Evolutionary conservation across 192 early-diverging fungal genomes (phyloP).

Genomic region (Funneliformis mosseae): DNA sequence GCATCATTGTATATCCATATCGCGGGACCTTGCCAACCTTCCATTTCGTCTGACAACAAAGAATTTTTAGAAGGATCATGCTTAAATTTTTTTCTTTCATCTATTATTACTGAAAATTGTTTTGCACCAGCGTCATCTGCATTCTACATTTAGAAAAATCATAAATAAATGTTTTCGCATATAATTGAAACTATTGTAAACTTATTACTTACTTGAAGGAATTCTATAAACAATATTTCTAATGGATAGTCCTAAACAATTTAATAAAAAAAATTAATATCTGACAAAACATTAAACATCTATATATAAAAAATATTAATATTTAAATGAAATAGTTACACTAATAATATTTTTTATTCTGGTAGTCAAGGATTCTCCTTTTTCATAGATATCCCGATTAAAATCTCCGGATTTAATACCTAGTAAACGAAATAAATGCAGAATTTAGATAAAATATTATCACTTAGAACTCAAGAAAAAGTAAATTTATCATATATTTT

Average conservation of each 20-base stretch:
- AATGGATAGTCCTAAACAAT: not conserved
- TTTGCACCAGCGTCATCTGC: slow-evolving; percentile 31
- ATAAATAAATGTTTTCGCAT: not conserved
- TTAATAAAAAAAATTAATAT: not conserved
- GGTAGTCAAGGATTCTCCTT: not conserved
- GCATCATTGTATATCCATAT: slow-evolving; percentile 36
- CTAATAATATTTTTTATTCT: not conserved
- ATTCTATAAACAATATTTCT: not conserved
- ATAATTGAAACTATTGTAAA: not conserved
- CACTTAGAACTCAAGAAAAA: too few relatives aligned
- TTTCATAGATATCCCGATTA: not conserved
- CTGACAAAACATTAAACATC: not conserved
- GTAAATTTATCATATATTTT: not conserved
- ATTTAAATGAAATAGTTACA: not conserved
- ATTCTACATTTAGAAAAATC: slow-evolving; percentile 28
- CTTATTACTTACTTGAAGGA: not conserved
- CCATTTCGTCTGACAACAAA: slow-evolving; percentile 8
- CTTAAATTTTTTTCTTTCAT: not conserved
- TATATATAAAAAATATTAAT: too few relatives aligned
- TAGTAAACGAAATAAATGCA: too few relatives aligned
- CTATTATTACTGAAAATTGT: slow-evolving; percentile 18
- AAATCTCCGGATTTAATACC: not conserved
- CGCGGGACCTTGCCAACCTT: slow-evolving; percentile 35
- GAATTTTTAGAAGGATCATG: not conserved
- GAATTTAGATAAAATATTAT: not conserved